Evolutionary conservation across 2,329 filamentous ascomycete species (phyloP), one percentile per base, ranked within the genome.

Genomic region (Coniochaeta sp.): DNA sequence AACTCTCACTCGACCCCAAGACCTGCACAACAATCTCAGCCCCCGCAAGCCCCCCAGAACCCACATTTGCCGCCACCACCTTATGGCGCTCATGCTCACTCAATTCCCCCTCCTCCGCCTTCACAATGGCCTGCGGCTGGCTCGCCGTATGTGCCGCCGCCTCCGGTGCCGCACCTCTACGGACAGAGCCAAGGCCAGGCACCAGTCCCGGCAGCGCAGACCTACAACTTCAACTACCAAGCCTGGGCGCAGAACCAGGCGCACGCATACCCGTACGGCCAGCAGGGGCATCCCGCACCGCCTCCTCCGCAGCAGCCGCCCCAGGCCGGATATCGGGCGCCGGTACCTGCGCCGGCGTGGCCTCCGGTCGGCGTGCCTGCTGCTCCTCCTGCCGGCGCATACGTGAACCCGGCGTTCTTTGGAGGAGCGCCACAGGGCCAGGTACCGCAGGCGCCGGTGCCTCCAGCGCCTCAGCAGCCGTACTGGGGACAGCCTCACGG

Each of bases 381-480:
- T 52, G 63, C 74, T 44, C 68, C 75, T 17, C 70, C 73, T 38
- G 70, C 70, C 54, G 55, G 78, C 62, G 74, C 79, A 10, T 82
- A 82, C 64, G 78, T 85, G 61, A 86, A 85, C 64, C 84, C 84
- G 3, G 78, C 81, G 1, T 81, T 87, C 67, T 76, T 87, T 61
- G 78, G 80, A 44, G 78, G 76, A 4, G 62, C 80, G 38, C 76
- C 81, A 71, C 74, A 52, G 47, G 47, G 22, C 26, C 47, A 30
- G 44, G 61, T 60, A 14, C 58, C 63, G 8, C 65, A 63, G 26
- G 62, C 62, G 34, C 59, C 62, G 28, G 47, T 52, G 10, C 60
- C 57, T 24, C 60, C 52, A 12, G 60, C 60, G 4, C 59, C 54
- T 44, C 61, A 63, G 34, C 62, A 64, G 57, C 59, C 61, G 38